Base-by-base conservation (phyloP, 2,329 filamentous ascomycete genomes). In the Gnomoniopsis sp. region DNA sequence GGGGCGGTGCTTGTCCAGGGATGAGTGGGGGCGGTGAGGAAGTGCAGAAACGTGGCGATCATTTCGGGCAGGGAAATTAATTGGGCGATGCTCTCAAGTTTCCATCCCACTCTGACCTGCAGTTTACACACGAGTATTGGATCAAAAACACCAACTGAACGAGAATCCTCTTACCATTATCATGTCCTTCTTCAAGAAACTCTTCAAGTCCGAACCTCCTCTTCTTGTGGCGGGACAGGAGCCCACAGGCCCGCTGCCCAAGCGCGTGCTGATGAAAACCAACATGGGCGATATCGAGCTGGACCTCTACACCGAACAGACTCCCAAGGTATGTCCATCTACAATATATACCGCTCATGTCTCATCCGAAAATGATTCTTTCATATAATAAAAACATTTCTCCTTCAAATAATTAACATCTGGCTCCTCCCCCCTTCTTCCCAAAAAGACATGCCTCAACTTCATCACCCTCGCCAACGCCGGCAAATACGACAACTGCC, bases 391-490 rank as follows among this genome's bases (percentile, higher is more conserved):
- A 19, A 19, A 6, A 10, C n/a, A 22, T 46, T 11, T 4, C 43
- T 17, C 10, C 10, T 46, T 19, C n/a, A n/a, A n/a, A n/a, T n/a
- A n/a, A n/a, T n/a, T n/a, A n/a, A n/a, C n/a, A n/a, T n/a, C n/a
- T n/a, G n/a, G n/a, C n/a, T n/a, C n/a, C n/a, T n/a, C n/a, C 14
- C 43, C 43, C 10, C 10, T 46, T 19, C n/a, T 11, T 11, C 43
- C n/a, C 2, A 3, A 11, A 14, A 12, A 56, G 54, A 56, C 54
- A 43, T 56, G 54, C 34, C 54, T 56, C 2, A 56, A 56, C 36
- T 56, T 56, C n/a, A 44, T 56, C 46, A 56, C 54, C 17, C 54
- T 56, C 47, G 10, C 54, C 47, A 56, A 56, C 23, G 54, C 54
- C 12, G 54, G 54, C 47, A 56, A 56, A 33, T 56, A 56, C 36